Percentiles rank a stretch among this genome's conserved stretches.
Evolutionary conservation across 257 asterid species (phyloP).

Genomic region (Echites panduratus): DNA sequence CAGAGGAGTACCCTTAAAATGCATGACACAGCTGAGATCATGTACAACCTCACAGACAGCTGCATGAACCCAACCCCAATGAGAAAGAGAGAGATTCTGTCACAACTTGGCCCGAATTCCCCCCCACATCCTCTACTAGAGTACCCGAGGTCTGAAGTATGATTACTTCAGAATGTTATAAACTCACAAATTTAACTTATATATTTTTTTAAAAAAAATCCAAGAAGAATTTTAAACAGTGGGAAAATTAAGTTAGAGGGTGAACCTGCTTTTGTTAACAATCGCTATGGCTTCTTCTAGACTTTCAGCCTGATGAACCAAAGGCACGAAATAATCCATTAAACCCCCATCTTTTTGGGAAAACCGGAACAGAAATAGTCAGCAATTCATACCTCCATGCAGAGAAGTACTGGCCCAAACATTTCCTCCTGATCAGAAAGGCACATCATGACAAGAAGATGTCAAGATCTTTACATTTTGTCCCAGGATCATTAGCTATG

Average conservation of each 20-base stretch:
- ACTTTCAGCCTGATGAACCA: constrained; percentile 31
- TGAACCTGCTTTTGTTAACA: constrained; percentile 37
- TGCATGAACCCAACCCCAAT: too few relatives aligned
- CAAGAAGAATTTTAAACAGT: neutral
- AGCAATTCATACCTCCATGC: constrained; percentile 35
- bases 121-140: too few relatives aligned
- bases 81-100: too few relatives aligned
- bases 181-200: neutral
- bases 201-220: too few relatives aligned
- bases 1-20: neutral
- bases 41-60: neutral
- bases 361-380: neutral
- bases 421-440: constrained; percentile 35
- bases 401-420: constrained; percentile 46
- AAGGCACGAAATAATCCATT: constrained; percentile 10
- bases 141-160: too few relatives aligned
- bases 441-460: neutral
- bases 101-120: too few relatives aligned
- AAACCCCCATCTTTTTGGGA: neutral
- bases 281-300: constrained; percentile 39
- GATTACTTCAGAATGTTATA: neutral
- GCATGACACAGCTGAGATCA: too few relatives aligned
- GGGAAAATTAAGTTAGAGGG: neutral
- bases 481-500: constrained; percentile 5
- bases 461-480: neutral